phyloP scores from a whole-genome alignment of 805 yeast genomes.

The Lipomyces yamanashiensis region DNA sequence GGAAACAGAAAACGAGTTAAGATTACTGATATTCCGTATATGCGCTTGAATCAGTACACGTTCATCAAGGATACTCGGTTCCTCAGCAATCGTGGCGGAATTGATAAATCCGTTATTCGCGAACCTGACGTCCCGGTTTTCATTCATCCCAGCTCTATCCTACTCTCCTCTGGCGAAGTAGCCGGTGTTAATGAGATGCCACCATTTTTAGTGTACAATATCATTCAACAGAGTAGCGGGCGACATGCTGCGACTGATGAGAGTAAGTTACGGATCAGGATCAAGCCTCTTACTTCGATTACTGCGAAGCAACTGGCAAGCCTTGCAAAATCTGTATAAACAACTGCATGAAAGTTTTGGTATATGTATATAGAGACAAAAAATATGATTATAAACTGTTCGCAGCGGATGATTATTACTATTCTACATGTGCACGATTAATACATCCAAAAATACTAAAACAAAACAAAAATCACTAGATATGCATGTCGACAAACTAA shows the following conservation, averaged over 20 bases:
- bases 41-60: slow-evolving; percentile 49
- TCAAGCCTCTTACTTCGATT: slow-evolving; percentile 78
- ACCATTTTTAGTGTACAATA: slow-evolving; percentile 71
- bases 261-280: slow-evolving; percentile 56
- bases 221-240: slow-evolving; percentile 62
- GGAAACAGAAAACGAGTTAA: slow-evolving; percentile 59
- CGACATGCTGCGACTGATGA: slow-evolving; percentile 48
- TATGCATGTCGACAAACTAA: neutral
- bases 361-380: neutral
- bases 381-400: neutral
- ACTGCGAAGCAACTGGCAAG: slow-evolving; percentile 76
- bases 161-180: slow-evolving; percentile 45
- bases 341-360: neutral
- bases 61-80: slow-evolving; percentile 59
- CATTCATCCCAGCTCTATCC: slow-evolving; percentile 77
- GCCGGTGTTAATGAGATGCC: slow-evolving; percentile 64
- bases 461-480: neutral
- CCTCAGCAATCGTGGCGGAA: slow-evolving; percentile 47
- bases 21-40: slow-evolving; percentile 60
- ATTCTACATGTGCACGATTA: neutral
- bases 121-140: slow-evolving; percentile 63
- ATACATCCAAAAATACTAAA: neutral
- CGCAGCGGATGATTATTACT: neutral
- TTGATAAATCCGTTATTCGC: slow-evolving; percentile 42
- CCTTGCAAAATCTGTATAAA: slow-evolving; percentile 45